phyloP scores from a whole-genome alignment of 352 stramenopile genomes.

The Globisporangium middletonii region DNA sequence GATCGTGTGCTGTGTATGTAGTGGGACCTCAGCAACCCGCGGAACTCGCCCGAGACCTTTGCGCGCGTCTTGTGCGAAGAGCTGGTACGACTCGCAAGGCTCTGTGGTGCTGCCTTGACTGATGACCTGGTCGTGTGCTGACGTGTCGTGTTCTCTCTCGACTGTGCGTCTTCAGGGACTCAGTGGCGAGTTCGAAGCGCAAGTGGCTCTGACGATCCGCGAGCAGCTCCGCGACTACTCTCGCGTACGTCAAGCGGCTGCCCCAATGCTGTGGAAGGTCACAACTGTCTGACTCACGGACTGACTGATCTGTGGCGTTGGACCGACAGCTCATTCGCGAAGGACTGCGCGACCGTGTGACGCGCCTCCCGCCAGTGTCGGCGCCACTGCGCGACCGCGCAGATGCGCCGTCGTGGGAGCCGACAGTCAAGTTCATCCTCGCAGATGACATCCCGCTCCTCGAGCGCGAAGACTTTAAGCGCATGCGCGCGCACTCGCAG shows the following conservation, averaged over 20 bases:
- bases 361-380: slow-evolving; percentile 45
- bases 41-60: slow-evolving; percentile 68
- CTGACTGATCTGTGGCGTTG: not conserved
- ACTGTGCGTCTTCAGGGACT: slow-evolving; percentile 31
- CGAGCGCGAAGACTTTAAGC: slow-evolving; percentile 76
- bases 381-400: slow-evolving; percentile 54
- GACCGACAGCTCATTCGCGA: slow-evolving; percentile 59
- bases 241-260: slow-evolving; percentile 25
- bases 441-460: slow-evolving; percentile 67
- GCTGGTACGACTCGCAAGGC: slow-evolving; percentile 27
- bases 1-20: slow-evolving; percentile 5
- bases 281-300: not conserved
- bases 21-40: slow-evolving; percentile 65
- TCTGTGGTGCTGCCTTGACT: no score
- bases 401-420: slow-evolving; percentile 55
- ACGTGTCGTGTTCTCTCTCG: no score
- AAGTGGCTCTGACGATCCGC: slow-evolving; percentile 72
- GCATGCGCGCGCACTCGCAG: slow-evolving; percentile 63
- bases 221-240: slow-evolving; percentile 76
- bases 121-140: no score
- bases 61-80: slow-evolving; percentile 62
- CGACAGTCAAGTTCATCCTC: slow-evolving; percentile 69
- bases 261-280: not conserved
- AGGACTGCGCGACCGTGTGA: slow-evolving; percentile 54
- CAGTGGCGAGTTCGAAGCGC: slow-evolving; percentile 71